These are phyloP conservation scores for Taphrina deformans DNA, from an alignment of 1,139 yeast species.

Conservation along the genomic window DNA sequence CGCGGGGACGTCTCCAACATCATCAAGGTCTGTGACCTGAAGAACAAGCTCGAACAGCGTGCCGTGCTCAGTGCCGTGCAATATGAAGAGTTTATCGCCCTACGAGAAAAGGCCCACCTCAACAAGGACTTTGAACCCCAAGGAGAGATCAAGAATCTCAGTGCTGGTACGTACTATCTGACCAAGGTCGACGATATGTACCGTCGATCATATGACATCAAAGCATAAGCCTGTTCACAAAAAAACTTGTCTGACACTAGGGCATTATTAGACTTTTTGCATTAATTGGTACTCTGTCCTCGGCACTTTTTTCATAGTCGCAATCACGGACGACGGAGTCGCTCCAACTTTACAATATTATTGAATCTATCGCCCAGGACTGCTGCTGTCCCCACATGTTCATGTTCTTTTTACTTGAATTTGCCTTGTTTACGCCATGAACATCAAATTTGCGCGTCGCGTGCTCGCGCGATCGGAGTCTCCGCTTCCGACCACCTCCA, in stretches of 20 bases:
- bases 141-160: conserved; percentile 72
- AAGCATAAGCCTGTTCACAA: conserved; percentile 1
- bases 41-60: conserved; percentile 69
- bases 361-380: neutral
- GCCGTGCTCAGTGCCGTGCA: conserved; percentile 67
- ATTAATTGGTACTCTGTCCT: neutral
- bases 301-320: neutral
- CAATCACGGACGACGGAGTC: neutral
- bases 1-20: conserved; percentile 77
- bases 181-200: conserved; percentile 80
- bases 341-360: neutral
- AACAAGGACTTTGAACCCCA: conserved; percentile 75
- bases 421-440: too few species aligned
- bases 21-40: conserved; percentile 64
- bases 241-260: neutral
- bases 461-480: neutral
- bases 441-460: neutral
- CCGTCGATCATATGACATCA: conserved; percentile 49
- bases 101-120: conserved; percentile 87
- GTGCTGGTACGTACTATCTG: conserved; percentile 79
- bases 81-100: conserved; percentile 75
- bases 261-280: neutral
- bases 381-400: too few species aligned
- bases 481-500: neutral
- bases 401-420: too few species aligned